A percentile compares a stretch with the other conserved stretches of the same genome.
Conservation (phyloP, 495 filamentous ascomycete genomes). For the Cryomyces minteri region DNA sequence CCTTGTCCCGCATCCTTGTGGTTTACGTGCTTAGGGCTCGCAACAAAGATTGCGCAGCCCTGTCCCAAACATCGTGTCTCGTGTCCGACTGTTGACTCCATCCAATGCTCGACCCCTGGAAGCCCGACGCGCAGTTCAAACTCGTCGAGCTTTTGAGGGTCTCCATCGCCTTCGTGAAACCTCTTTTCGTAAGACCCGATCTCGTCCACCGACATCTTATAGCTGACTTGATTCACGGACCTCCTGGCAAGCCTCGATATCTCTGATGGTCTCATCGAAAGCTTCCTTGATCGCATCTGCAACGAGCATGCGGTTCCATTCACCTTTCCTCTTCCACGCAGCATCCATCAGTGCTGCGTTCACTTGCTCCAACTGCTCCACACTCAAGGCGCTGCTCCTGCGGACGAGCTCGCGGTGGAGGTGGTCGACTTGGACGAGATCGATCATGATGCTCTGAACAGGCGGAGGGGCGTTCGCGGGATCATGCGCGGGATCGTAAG, state of each 20-base stretch:
- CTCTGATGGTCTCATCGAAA: slow-evolving; percentile 65
- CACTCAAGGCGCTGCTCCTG: slow-evolving; percentile 56
- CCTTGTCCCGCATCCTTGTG: too few relatives aligned
- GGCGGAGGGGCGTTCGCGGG: too few relatives aligned
- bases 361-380: slow-evolving; percentile 91
- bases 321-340: slow-evolving; percentile 57
- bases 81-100: too few relatives aligned
- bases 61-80: too few relatives aligned
- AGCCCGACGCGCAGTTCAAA: too few relatives aligned
- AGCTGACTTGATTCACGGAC: slow-evolving; percentile 16
- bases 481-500: too few relatives aligned
- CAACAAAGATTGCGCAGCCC: too few relatives aligned
- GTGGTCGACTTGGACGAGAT: slow-evolving; percentile 31
- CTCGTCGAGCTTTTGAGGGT: too few relatives aligned
- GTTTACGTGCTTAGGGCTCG: too few relatives aligned
- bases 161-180: too few relatives aligned
- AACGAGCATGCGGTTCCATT: slow-evolving; percentile 67
- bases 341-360: slow-evolving; percentile 79
- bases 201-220: slow-evolving; percentile 4
- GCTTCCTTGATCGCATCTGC: slow-evolving; percentile 36
- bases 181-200: too few relatives aligned
- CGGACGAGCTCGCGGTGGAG: slow-evolving; percentile 41
- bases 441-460: slow-evolving; percentile 27
- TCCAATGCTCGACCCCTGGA: too few relatives aligned
- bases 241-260: slow-evolving; percentile 55